Base-by-base conservation (phyloP, 257 asterid genomes). In the Solanum bukasovii region DNA sequence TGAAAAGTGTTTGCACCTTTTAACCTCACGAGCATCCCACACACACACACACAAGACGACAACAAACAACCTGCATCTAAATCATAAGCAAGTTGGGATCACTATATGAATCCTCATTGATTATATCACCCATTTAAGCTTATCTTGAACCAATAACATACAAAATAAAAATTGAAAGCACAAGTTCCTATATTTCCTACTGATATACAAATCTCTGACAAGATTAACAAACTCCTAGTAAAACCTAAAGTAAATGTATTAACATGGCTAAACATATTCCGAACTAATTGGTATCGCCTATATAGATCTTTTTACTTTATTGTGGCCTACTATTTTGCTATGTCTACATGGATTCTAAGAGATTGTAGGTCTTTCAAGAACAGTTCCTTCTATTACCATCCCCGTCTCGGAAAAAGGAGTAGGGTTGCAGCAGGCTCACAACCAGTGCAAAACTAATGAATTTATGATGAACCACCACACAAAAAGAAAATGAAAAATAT, bases 1-100 rank as follows among this genome's bases (percentile, higher is more conserved):
- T 96, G 94, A 91, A 91, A 89, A 83, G 71, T 65, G 79, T 42
- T 49, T 56, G 83, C 87, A 74, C 52, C 68, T 87, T 68, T 29
- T 86, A 77, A 84, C 44, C 13, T 75, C 59, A 34, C 44, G 44
- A 87, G 82, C 85, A 89, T 78, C 87, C 52, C 85, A 83, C 49
- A 83, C 5, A 89, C 65, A 52, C 61, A 56, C 12, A 20, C 11
- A 65, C 37, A 35, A 81, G 73, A 86, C 77, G 21, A 20, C 34
- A 68, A 29, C 70, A 73, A 70, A 56, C 3, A 59, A 29, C 59
- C 6, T 74, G 83, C 6, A 8, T 44, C 20, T 74, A 74, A 74
- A 74, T 37, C 83, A 74, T 37, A 74, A 37, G 52, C 56, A 74
- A 37, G 56, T 37, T 74, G 56, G 52, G 52, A 74, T 74, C 83